Conservation (phyloP, 768 basidiomycete genomes). For the Tricholoma bakamatsutake region DNA sequence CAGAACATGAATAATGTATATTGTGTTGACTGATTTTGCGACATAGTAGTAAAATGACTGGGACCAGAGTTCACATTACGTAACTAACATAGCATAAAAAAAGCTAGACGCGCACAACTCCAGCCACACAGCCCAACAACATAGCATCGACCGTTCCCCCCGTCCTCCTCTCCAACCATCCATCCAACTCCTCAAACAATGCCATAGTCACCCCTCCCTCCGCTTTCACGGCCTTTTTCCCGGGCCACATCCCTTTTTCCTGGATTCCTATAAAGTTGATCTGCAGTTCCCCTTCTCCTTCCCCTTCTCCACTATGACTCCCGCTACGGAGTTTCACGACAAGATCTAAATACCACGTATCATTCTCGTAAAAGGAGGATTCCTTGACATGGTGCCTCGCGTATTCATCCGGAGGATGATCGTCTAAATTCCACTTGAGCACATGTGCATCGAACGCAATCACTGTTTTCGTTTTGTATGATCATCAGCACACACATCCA, state of each 20-base stretch:
- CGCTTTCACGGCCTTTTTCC: constrained; percentile 46
- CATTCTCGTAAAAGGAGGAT: constrained; percentile 76
- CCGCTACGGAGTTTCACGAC: constrained; percentile 49
- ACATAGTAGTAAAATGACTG: too few relatives aligned
- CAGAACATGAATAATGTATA: too few relatives aligned
- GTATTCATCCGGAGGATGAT: constrained; percentile 68
- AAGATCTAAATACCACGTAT: constrained; percentile 70
- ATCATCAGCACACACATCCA: constrained; percentile 12
- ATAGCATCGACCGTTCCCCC: constrained; percentile 61
- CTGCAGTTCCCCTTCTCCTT: constrained; percentile 30
- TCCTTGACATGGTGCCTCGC: constrained; percentile 89
- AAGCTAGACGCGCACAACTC: constrained; percentile 45
- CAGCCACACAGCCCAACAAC: constrained; percentile 67
- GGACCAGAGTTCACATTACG: too few relatives aligned
- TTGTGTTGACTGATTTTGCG: too few relatives aligned
- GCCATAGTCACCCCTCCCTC: constrained; percentile 55
- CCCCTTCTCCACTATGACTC: background rate
- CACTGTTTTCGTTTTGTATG: constrained; percentile 39
- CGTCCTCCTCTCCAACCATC: constrained; percentile 63
- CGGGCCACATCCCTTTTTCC: constrained; percentile 84
- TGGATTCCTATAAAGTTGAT: constrained; percentile 81
- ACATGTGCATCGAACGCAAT: constrained; percentile 92
- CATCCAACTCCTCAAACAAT: constrained; percentile 70
- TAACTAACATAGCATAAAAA: too few relatives aligned
- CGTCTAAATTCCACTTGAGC: constrained; percentile 75